These are phyloP conservation scores for Agaricus subrufescens DNA, from an alignment of 768 basidiomycete genomes.

Conservation along the genomic window DNA sequence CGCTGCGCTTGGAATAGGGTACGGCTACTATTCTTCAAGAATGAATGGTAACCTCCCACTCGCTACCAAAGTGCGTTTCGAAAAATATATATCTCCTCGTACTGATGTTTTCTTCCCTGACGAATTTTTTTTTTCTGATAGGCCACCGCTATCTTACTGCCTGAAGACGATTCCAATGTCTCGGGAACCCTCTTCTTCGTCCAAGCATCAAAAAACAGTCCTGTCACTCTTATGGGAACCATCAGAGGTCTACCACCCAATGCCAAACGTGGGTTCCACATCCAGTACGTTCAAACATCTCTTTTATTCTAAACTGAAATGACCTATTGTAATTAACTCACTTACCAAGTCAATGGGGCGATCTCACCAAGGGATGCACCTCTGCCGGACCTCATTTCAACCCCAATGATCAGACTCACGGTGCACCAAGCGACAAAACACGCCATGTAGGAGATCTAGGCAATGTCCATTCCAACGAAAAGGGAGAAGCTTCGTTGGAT, in stretches of 20 bases:
- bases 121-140: conserved; percentile 7
- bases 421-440: conserved; percentile 46
- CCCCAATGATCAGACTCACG: conserved; percentile 61
- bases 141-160: conserved; percentile 48
- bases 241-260: conserved; percentile 56
- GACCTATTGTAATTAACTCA: background rate
- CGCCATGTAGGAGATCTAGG: conserved; percentile 78
- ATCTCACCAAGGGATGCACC: conserved; percentile 58
- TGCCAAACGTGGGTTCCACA: conserved; percentile 68
- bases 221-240: conserved; percentile 59
- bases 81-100: too few relatives aligned
- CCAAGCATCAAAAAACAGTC: conserved; percentile 42
- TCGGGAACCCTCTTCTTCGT: conserved; percentile 63
- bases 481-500: conserved; percentile 53
- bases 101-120: background rate
- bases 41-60: background rate
- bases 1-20: conserved; percentile 3
- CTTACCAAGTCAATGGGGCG: conserved; percentile 41
- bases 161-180: conserved; percentile 48
- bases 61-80: conserved; percentile 17
- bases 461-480: conserved; percentile 59
- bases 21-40: conserved; percentile 1
- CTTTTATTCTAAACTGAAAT: background rate
- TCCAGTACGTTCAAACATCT: conserved; percentile 54
- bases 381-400: conserved; percentile 80